Evolutionary conservation across 371 early-diverging fungal species (phyloP), one percentile per base, ranked within the genome.

Genomic region (Cokeromyces recurvatus): DNA sequence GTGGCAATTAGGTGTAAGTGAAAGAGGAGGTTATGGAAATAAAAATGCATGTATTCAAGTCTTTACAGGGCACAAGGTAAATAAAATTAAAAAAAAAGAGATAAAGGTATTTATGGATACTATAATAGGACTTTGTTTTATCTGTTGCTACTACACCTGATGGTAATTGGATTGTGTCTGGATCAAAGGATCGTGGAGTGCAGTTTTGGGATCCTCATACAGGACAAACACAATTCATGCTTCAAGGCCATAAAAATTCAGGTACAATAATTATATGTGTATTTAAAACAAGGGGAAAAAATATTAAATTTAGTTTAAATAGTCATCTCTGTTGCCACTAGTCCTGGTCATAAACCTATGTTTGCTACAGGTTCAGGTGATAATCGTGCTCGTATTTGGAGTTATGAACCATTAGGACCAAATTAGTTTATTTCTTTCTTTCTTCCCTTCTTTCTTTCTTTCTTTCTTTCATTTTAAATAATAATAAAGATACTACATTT

Each of bases 311-410:
- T 24, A 31, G 37, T 38, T 40, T 12, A 48, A 64, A 4, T 51
- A 85, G 96, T 97, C n/a, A 95, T 98, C 42, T 87, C 87, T 10
- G 91, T 97, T 19, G 93, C 95, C 3, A 62, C 94, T 48, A 86
- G 89, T 45, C 90, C 92, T 0, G 72, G 68, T 1, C 89, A 68
- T 37, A 55, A 86, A 29, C 84, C 85, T 11, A 67, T 91, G 52
- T 92, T 98, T 75, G 97, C 97, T 9, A 97, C 98, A 9, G 98
- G 95, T 16, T 90, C 92, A 17, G 98, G 98, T 31, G 98, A 97
- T 75, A 86, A 82, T 53, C 81, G 89, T 47, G 95, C 95, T 15
- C 79, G 96, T 48, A 81, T 96, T 43, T 97, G 98, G 98, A 84
- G 86, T 23, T 89, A 88, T 46, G 74, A 74, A 25, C 64, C 68